Conservation (phyloP, 1,284 basidiomycete species). For the Apiotrichum brassicae region DNA sequence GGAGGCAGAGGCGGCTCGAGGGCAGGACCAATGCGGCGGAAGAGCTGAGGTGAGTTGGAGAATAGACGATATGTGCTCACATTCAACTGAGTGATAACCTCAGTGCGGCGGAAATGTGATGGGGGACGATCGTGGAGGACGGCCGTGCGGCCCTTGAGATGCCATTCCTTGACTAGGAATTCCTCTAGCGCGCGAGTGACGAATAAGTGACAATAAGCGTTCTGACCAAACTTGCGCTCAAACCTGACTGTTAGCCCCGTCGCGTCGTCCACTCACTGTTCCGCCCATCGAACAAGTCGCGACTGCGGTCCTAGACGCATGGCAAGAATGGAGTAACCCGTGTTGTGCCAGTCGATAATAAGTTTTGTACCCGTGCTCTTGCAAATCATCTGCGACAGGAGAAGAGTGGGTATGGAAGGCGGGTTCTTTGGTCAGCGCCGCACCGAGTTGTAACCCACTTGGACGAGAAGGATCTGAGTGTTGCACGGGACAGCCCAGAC, state of each 20-base stretch:
- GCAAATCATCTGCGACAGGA: conserved; percentile 70
- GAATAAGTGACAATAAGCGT: conserved; percentile 84
- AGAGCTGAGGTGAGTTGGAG: conserved; percentile 49
- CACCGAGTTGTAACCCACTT: conserved; percentile 53
- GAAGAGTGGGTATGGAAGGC: conserved; percentile 89
- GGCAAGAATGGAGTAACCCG: conserved; percentile 88
- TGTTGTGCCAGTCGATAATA: conserved; percentile 99
- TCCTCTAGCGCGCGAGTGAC: conserved; percentile 84
- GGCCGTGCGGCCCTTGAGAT: conserved; percentile 65
- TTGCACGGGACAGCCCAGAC: conserved; percentile 58
- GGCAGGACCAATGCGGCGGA: conserved; percentile 50
- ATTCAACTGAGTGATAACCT: conserved; percentile 64
- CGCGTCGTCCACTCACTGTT: conserved; percentile 52
- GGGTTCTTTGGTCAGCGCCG: conserved; percentile 63
- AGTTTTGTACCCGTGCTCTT: conserved; percentile 67
- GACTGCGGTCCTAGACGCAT: conserved; percentile 66
- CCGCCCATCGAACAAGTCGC: conserved; percentile 65
- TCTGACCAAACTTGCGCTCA: conserved; percentile 67
- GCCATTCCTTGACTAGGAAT: conserved; percentile 66
- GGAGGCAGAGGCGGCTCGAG: conserved; percentile 33
- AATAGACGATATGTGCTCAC: not conserved
- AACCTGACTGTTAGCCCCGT: conserved; percentile 55
- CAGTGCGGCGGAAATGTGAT: conserved; percentile 64
- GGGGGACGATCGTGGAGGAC: conserved; percentile 87
- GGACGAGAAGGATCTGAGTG: conserved; percentile 82